Conservation (phyloP, 352 stramenopile genomes). For the Plasmopara muralis region DNA sequence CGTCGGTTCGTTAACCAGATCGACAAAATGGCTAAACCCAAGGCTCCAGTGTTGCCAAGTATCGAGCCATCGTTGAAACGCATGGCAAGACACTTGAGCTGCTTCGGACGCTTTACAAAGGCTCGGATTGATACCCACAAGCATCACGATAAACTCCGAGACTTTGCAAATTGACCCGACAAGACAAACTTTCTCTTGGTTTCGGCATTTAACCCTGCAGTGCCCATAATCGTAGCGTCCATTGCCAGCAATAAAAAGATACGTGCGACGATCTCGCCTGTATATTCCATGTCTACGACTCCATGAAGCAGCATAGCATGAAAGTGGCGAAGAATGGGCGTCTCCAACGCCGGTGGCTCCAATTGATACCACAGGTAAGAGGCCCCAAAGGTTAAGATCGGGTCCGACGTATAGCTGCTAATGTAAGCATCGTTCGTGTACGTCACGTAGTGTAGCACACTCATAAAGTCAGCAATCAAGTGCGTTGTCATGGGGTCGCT, state of each 20-base stretch:
- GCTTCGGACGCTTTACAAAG: too few species aligned
- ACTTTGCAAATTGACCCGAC: too few species aligned
- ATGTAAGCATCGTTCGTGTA: constrained; percentile 9
- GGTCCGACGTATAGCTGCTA: background rate
- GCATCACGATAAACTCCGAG: too few species aligned
- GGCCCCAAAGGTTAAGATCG: constrained; percentile 25
- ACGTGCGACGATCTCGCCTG: background rate
- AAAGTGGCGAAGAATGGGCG: background rate
- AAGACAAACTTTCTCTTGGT: too few species aligned
- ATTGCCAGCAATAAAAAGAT: background rate
- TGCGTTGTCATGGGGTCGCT: constrained; percentile 13
- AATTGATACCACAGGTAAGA: constrained; percentile 18
- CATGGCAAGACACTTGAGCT: too few species aligned
- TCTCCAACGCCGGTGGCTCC: background rate
- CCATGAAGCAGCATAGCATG: background rate
- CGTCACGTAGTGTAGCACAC: constrained; percentile 10
- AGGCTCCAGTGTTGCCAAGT: background rate
- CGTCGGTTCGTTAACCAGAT: background rate
- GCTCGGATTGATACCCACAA: too few species aligned
- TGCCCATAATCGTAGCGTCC: background rate
- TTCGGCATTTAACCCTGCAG: too few species aligned
- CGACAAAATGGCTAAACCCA: constrained; percentile 1
- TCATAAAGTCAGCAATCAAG: constrained; percentile 25
- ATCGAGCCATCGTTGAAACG: background rate
- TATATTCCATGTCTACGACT: background rate